Conservation (phyloP, 768 basidiomycete genomes). For the Auriscalpium orientale region DNA sequence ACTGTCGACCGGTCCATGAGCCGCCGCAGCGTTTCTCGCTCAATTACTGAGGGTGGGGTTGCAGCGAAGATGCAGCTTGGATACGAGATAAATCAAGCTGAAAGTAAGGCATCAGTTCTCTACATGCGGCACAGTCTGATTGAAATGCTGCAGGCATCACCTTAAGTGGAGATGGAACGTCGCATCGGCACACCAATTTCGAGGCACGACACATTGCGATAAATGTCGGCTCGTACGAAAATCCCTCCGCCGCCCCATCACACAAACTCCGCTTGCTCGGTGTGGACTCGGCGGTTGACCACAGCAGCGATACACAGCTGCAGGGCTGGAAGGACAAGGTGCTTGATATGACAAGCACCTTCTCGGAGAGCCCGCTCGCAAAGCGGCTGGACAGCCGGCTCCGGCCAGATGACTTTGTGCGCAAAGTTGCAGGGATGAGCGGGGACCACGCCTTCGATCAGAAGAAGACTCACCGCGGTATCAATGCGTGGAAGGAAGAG, state of each 20-base stretch:
- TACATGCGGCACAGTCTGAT: not conserved
- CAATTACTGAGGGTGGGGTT: not conserved
- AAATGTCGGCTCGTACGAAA: too few relatives aligned
- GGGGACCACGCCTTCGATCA: slow-evolving; percentile 8
- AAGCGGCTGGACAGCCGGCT: not conserved
- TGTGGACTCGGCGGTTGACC: not conserved
- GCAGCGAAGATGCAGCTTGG: not conserved
- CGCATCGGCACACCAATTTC: not conserved
- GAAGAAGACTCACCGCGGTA: not conserved
- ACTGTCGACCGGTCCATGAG: not conserved
- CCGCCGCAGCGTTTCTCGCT: not conserved
- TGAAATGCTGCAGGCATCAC: too few relatives aligned
- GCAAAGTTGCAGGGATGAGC: not conserved
- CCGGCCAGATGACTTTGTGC: not conserved
- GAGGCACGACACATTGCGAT: not conserved
- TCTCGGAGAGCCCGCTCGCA: not conserved
- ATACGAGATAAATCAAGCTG: not conserved
- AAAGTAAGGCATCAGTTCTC: not conserved
- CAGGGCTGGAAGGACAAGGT: not conserved
- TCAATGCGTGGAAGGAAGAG: not conserved
- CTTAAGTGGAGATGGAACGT: not conserved
- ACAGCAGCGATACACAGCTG: not conserved
- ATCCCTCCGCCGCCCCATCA: not conserved
- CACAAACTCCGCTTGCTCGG: not conserved
- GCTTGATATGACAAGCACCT: not conserved